Base-by-base conservation (phyloP, 2,329 filamentous ascomycete genomes). In the Blastomyces silverae region DNA sequence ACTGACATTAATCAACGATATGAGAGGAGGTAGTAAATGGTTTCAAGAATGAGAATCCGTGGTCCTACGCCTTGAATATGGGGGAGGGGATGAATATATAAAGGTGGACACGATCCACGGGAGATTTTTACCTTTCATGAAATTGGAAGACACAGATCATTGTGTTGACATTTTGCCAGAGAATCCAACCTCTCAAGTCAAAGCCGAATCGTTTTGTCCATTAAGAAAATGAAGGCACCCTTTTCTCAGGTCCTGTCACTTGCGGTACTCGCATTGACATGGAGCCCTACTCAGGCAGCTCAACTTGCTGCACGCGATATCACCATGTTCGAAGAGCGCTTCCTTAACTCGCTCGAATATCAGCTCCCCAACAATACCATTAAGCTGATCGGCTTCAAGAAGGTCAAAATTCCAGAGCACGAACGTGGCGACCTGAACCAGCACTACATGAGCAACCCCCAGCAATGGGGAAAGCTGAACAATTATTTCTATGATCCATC, bases 351-450 rank as follows among this genome's bases (percentile, higher is more conserved):
- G 0, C 15, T 65, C 37, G 46, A 34, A 25, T 63, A 65, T 42
- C 25, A 42, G 25, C 50, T 53, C 59, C 57, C 57, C n/a, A 62
- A 62, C 58, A 37, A 65, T 34, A 65, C 39, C 17, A 56, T 65
- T 48, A 46, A 53, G 46, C 22, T 65, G 59, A 63, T 65, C 64
- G 64, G 64, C 11, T 65, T 52, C 59, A 65, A 65, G 31, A 65
- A 62, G 34, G 46, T 65, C 59, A 56, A 63, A 44, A 13, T 65
- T 20, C 63, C 57, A 6, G 39, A 58, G 46, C 39, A 46, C 17
- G 53, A 62, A 39, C 50, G 17, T 13, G 31, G 17, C n/a, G 48
- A 62, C 34, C 25, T 62, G 17, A 57, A 62, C 22, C 42, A 62
- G 11, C 64, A 65, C 59, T 56, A 56, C 44, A 37, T 37, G 37